Conservation (phyloP, 2,329 filamentous ascomycete species). For the Chaetomium olivaceum region DNA sequence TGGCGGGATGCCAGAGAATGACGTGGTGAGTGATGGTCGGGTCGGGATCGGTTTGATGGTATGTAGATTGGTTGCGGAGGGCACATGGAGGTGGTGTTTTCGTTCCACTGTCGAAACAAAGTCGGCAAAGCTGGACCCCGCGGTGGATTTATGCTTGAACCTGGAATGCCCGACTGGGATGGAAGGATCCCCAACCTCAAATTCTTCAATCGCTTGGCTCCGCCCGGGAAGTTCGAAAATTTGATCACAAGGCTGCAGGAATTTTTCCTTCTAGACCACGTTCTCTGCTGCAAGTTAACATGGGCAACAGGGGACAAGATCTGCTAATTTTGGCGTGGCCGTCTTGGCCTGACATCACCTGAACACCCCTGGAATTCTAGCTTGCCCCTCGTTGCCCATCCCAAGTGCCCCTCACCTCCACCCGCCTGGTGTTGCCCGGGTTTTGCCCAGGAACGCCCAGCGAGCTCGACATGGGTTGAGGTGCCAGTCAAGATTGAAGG, state of each 20-base stretch:
- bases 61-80: not conserved
- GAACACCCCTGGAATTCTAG: conserved; percentile 14
- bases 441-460: not conserved
- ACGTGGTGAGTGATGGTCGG: not conserved
- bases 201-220: conserved; percentile 16
- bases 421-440: conserved; percentile 8
- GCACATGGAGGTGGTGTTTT: not conserved
- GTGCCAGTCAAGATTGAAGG: not conserved
- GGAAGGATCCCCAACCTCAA: conserved; percentile 5
- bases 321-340: conserved; percentile 7
- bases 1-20: no score
- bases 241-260: conserved; percentile 30
- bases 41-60: not conserved
- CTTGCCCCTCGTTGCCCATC: conserved; percentile 26
- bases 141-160: not conserved
- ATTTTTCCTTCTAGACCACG: conserved; percentile 20
- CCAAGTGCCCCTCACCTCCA: conserved; percentile 14
- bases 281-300: conserved; percentile 3
- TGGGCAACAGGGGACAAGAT: not conserved
- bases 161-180: not conserved
- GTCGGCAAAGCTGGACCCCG: not conserved
- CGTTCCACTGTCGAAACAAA: not conserved
- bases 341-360: conserved; percentile 29
- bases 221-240: conserved; percentile 10
- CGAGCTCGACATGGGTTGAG: not conserved